These are phyloP conservation scores for Metschnikowia gruessii DNA, from an alignment of 805 yeast species.

Conservation along the genomic window DNA sequence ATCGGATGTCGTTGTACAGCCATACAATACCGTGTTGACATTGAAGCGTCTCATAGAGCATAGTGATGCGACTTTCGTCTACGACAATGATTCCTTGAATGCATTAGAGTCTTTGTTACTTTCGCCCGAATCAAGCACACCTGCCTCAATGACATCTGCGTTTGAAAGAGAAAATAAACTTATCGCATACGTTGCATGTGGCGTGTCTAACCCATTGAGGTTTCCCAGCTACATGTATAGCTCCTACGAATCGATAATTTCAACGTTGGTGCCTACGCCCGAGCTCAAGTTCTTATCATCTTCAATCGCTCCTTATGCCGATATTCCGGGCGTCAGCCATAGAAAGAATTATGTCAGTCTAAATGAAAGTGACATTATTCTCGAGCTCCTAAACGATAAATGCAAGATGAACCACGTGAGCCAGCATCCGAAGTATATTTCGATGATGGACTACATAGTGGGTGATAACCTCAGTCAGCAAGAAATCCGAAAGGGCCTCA, in stretches of 20 bases:
- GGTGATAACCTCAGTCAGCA: slow-evolving; percentile 60
- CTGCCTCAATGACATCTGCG: slow-evolving; percentile 30
- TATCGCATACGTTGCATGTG: slow-evolving; percentile 79
- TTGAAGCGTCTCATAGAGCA: slow-evolving; percentile 76
- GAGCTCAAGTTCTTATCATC: slow-evolving; percentile 56
- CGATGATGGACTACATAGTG: slow-evolving; percentile 66
- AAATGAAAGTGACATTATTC: slow-evolving; percentile 79
- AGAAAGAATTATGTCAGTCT: slow-evolving; percentile 49
- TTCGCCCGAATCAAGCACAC: slow-evolving; percentile 25
- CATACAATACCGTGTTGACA: slow-evolving; percentile 85
- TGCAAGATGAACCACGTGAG: slow-evolving; percentile 61
- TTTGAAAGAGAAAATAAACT: slow-evolving; percentile 80
- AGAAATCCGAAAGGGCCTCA: slow-evolving; percentile 67
- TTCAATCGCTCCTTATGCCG: slow-evolving; percentile 43
- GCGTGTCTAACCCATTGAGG: slow-evolving; percentile 81
- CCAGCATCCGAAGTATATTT: slow-evolving; percentile 50
- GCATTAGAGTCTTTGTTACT: slow-evolving; percentile 57
- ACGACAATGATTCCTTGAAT: slow-evolving; percentile 84
- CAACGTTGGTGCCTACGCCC: slow-evolving; percentile 84
- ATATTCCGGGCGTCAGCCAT: slow-evolving; percentile 36
- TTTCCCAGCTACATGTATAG: slow-evolving; percentile 92
- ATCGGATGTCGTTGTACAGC: slow-evolving; percentile 97
- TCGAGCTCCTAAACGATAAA: slow-evolving; percentile 77
- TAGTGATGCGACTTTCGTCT: slow-evolving; percentile 84
- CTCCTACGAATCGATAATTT: slow-evolving; percentile 74